Conservation (phyloP, 2,329 filamentous ascomycete species). For the Aspergillus novoparasiticus region DNA sequence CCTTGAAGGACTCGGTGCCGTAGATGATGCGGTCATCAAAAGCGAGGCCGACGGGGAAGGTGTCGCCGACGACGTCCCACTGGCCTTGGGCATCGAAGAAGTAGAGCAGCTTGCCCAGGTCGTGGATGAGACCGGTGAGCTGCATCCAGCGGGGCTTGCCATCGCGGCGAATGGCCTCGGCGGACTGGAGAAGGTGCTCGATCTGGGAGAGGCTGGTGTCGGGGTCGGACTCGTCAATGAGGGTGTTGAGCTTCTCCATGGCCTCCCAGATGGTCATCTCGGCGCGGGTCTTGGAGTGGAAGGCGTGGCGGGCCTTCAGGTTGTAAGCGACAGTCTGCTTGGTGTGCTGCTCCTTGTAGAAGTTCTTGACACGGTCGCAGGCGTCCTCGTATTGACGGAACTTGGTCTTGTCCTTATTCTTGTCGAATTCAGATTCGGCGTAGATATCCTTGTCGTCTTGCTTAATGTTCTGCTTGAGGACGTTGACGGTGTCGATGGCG, state of each 20-base stretch:
- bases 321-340: conserved; percentile 70
- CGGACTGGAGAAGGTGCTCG: conserved; percentile 84
- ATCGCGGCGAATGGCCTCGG: conserved; percentile 85
- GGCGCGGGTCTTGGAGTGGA: conserved; percentile 67
- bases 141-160: conserved; percentile 54
- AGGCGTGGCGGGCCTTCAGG: conserved; percentile 73
- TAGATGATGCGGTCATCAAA: conserved; percentile 76
- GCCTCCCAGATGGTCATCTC: conserved; percentile 89
- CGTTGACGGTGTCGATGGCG: conserved; percentile 62
- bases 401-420: conserved; percentile 74
- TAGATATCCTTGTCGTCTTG: conserved; percentile 47
- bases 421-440: conserved; percentile 68
- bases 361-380: conserved; percentile 81
- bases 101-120: conserved; percentile 50
- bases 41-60: conserved; percentile 49
- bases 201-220: conserved; percentile 87
- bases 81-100: conserved; percentile 76
- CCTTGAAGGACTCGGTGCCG: conserved; percentile 69
- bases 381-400: conserved; percentile 84
- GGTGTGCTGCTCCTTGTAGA: conserved; percentile 73
- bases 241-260: conserved; percentile 87
- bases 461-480: conserved; percentile 59
- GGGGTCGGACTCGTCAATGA: conserved; percentile 89
- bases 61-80: conserved; percentile 84
- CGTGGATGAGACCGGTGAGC: conserved; percentile 51